These are phyloP conservation scores for Aspergillus oerlinghausenensis DNA, from an alignment of 2,329 filamentous ascomycete genomes.

Conservation along the genomic window DNA sequence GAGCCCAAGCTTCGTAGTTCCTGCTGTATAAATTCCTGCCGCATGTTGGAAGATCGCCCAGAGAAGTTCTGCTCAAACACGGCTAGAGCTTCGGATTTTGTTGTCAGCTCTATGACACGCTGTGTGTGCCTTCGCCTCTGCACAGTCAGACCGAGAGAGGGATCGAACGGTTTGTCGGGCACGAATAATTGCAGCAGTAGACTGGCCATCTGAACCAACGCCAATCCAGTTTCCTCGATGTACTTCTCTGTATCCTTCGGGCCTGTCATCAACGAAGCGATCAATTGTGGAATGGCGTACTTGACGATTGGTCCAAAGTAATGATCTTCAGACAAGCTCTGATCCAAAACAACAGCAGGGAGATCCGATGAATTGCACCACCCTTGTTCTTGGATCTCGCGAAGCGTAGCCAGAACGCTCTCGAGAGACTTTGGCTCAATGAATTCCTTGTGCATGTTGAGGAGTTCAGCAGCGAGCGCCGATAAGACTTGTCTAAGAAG, in stretches of 20 bases:
- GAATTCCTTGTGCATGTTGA: slow-evolving; percentile 32
- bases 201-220: slow-evolving; percentile 72
- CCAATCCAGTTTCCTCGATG: slow-evolving; percentile 48
- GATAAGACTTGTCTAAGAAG: slow-evolving; percentile 49
- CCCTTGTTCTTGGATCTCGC: slow-evolving; percentile 20
- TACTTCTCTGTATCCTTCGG: slow-evolving; percentile 14
- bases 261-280: slow-evolving; percentile 20
- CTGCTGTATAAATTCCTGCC: slow-evolving; percentile 58
- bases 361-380: slow-evolving; percentile 9
- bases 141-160: slow-evolving; percentile 58
- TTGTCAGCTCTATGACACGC: slow-evolving; percentile 52
- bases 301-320: slow-evolving; percentile 34
- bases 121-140: slow-evolving; percentile 58
- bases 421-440: slow-evolving; percentile 27
- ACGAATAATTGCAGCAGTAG: slow-evolving; percentile 75
- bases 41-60: slow-evolving; percentile 63
- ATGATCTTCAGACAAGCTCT: slow-evolving; percentile 21
- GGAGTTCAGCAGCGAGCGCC: slow-evolving; percentile 28
- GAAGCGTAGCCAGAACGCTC: slow-evolving; percentile 19
- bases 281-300: slow-evolving; percentile 24
- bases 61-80: slow-evolving; percentile 64
- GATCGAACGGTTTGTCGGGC: slow-evolving; percentile 82
- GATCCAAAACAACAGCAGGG: slow-evolving; percentile 14
- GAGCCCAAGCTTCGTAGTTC: slow-evolving; percentile 62
- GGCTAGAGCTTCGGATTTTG: slow-evolving; percentile 57